Percentiles rank a stretch among this genome's conserved stretches.
phyloP scores from a whole-genome alignment of 1,284 basidiomycete species.

The Ganoderma boninense region DNA sequence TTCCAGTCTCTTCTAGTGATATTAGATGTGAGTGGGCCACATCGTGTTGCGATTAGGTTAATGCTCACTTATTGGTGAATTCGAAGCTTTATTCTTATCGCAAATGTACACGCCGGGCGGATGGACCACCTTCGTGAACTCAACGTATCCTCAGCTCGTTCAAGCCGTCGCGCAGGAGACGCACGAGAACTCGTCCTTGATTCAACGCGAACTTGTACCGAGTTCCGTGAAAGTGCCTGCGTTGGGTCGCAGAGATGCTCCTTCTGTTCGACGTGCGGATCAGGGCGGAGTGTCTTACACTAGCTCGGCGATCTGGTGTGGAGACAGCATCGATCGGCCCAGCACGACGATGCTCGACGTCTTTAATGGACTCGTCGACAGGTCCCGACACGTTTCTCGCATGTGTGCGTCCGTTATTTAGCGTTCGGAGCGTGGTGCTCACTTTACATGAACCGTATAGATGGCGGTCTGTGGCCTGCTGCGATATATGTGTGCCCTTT shows the following conservation, averaged over 20 bases:
- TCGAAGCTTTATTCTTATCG: not conserved
- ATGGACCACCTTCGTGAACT: constrained; percentile 11
- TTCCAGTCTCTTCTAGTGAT: constrained; percentile 15
- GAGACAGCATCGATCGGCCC: constrained; percentile 30
- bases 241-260: not conserved
- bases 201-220: not conserved
- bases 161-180: constrained; percentile 3
- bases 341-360: constrained; percentile 25
- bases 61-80: not conserved
- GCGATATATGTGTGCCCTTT: constrained; percentile 20
- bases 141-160: constrained; percentile 12
- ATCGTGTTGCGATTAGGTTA: not conserved
- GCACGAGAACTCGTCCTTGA: not conserved
- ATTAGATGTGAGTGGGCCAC: constrained; percentile 15
- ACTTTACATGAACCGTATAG: constrained; percentile 5
- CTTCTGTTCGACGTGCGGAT: not conserved
- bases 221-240: not conserved
- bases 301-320: constrained; percentile 25
- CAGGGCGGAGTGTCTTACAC: constrained; percentile 12
- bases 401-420: constrained; percentile 24
- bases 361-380: constrained; percentile 26
- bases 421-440: not conserved
- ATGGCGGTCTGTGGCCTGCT: constrained; percentile 17
- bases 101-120: constrained; percentile 3
- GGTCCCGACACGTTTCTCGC: constrained; percentile 22